Conservation (phyloP, 78 protist species). For the Dictyostelium firmibasis region DNA sequence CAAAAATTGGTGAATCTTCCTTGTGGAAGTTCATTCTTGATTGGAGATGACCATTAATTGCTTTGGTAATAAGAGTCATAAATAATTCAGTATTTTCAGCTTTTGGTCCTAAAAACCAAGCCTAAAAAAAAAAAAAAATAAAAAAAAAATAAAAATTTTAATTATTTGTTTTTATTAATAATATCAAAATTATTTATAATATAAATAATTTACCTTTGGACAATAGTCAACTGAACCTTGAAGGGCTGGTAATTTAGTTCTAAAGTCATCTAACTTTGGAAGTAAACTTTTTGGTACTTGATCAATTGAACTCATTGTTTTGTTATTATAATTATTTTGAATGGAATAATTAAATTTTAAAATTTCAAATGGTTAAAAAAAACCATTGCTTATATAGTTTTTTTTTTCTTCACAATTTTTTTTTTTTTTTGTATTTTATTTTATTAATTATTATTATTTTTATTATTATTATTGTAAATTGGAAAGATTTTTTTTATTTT, state of each 20-base stretch:
- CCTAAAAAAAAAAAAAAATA: background rate
- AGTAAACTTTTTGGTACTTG: no score
- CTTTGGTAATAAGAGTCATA: background rate
- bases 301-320: no score
- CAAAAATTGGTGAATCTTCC: slow-evolving; percentile 31
- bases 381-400: no score
- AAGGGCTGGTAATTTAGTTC: background rate
- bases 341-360: no score
- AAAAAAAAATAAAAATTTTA: background rate
- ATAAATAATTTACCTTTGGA: background rate
- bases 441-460: no score
- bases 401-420: no score
- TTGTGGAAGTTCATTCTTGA: background rate
- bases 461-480: no score
- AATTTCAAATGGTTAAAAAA: no score
- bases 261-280: slow-evolving; percentile 1
- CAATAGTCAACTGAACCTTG: background rate
- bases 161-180: background rate
- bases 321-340: no score
- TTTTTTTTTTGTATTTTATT: no score
- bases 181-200: background rate
- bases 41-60: background rate
- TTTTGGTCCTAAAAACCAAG: slow-evolving; percentile 61
- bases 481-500: no score
- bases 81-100: slow-evolving; percentile 34